Evolutionary conservation across 2,329 filamentous ascomycete genomes (phyloP).

Genomic region (Cercospora sp.): DNA sequence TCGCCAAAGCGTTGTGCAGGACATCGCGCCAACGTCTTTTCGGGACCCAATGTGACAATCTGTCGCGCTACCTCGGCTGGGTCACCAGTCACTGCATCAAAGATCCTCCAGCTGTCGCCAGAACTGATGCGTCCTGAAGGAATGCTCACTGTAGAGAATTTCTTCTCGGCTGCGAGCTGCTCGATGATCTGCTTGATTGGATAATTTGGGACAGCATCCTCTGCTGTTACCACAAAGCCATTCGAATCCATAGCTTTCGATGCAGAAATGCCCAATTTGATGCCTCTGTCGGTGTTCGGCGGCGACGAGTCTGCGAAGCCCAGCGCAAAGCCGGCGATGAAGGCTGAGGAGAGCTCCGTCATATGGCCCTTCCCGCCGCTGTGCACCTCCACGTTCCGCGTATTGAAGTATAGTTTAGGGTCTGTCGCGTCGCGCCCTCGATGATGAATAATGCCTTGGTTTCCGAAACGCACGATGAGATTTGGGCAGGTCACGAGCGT

Average conservation of each 20-base stretch:
- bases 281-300: slow-evolving; percentile 34
- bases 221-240: slow-evolving; percentile 32
- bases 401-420: slow-evolving; percentile 38
- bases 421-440: slow-evolving; percentile 39
- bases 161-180: slow-evolving; percentile 28
- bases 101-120: slow-evolving; percentile 39
- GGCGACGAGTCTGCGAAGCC: slow-evolving; percentile 36
- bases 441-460: slow-evolving; percentile 38
- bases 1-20: slow-evolving; percentile 33
- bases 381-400: slow-evolving; percentile 31
- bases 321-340: slow-evolving; percentile 38
- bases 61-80: slow-evolving; percentile 37
- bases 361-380: slow-evolving; percentile 21
- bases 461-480: slow-evolving; percentile 39
- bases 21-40: slow-evolving; percentile 36
- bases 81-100: slow-evolving; percentile 37
- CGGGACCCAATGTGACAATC: slow-evolving; percentile 35
- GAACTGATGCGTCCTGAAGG: slow-evolving; percentile 37
- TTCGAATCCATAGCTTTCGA: slow-evolving; percentile 29
- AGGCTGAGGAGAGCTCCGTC: slow-evolving; percentile 35
- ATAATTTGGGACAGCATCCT: slow-evolving; percentile 34
- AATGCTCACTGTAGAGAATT: slow-evolving; percentile 33
- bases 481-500: slow-evolving; percentile 40
- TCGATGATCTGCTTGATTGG: slow-evolving; percentile 33
- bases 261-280: slow-evolving; percentile 35